Evolutionary conservation across 1,284 basidiomycete genomes (phyloP), one percentile per base, ranked within the genome.

Genomic region (Malassezia sympodialis): DNA sequence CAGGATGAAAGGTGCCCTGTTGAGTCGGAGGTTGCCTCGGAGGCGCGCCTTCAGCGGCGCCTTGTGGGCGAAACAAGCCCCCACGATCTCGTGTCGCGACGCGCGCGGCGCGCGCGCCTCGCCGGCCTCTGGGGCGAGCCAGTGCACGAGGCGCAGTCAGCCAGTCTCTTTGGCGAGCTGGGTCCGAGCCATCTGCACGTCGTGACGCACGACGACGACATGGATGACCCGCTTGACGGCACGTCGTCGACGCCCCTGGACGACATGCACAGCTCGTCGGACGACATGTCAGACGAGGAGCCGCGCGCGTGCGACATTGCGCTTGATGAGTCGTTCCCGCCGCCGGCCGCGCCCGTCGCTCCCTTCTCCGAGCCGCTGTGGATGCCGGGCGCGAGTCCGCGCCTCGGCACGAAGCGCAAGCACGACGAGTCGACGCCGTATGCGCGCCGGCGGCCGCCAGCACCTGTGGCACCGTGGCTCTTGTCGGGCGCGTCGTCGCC

Each of bases 21-120:
- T 32, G 67, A 69, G 28, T 63, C 60, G 3, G 70, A 73, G 34
- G 61, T 71, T 23, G 69, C 69, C 5, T 71, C 68, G 0, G 70
- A 73, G 47, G 70, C 70, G 31, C 68, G 68, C 37, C 61, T 73
- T 14, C 67, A 65, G 55, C 66, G 69, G 24, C 51, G 56, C 12
- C 51, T 72, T 7, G 56, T 60, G 0, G 67, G 61, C 23, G 31
- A 49, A 14, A 49, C 46, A 15, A 32, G 31, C 7, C 19, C 34
- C 8, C 46, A 39, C 7, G 46, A 49, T 34, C 19, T 32, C 10
- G 34, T 49, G 17, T 49, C 43, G 28, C 47, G 31, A n/a, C 56
- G 34, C 28, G 34, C 37, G 6, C 40, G 37, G 32, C 53, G 43
- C 31, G 27, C 27, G 8, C 48, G 48, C 41, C 41, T 24, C 21